Conservation (phyloP, 2,329 filamentous ascomycete genomes). For the Phialemonium atrogriseum region DNA sequence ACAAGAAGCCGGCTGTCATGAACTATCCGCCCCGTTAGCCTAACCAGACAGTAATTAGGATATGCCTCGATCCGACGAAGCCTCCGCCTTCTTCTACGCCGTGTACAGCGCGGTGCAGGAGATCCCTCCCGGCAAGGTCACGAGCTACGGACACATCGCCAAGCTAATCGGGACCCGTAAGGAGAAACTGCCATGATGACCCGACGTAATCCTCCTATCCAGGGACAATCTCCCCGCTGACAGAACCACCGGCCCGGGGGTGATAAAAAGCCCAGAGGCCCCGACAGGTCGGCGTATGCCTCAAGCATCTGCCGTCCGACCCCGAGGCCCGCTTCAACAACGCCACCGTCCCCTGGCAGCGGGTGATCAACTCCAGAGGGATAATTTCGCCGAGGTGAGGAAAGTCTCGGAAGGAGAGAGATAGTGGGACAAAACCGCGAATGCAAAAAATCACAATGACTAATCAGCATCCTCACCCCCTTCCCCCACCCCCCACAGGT, state of each 20-base stretch:
- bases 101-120: constrained; percentile 82
- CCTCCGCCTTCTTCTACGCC: constrained; percentile 62
- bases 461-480: no score
- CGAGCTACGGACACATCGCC: constrained; percentile 79
- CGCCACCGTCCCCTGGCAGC: constrained; percentile 85
- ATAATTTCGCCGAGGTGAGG: constrained; percentile 71
- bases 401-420: neutral
- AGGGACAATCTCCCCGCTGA: neutral
- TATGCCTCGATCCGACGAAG: constrained; percentile 69
- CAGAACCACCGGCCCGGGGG: neutral
- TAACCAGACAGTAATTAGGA: no score
- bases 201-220: neutral
- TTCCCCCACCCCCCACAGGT: constrained; percentile 23
- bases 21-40: no score
- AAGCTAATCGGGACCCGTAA: constrained; percentile 63
- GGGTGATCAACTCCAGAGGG: constrained; percentile 83
- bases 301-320: constrained; percentile 70
- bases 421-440: no score
- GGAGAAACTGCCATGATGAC: constrained; percentile 17
- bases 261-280: constrained; percentile 53
- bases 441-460: no score
- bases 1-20: no score
- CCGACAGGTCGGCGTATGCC: constrained; percentile 80
- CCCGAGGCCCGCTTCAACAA: constrained; percentile 53
- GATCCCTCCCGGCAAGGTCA: constrained; percentile 76